Base-by-base conservation (phyloP, 495 filamentous ascomycete species). In the Trichoderma parareesei region DNA sequence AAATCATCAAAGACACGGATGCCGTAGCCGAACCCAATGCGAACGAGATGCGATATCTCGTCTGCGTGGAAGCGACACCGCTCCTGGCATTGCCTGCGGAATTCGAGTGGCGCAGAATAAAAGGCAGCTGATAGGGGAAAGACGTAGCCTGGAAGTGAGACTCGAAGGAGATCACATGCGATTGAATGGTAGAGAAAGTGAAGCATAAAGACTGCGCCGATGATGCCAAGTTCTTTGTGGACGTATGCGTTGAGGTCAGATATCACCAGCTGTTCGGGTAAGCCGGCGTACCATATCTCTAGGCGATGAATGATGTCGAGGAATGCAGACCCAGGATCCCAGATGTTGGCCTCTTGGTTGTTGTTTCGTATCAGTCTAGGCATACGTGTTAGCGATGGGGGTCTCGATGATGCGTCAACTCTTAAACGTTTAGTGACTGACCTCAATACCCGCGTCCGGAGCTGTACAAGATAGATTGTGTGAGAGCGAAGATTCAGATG, bases 41-140 rank as follows among this genome's bases (percentile, higher is more conserved):
- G 46, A n/a, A 60, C 64, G 35, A 65, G 64, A 16, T 38, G 53
- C 11, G 64, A 57, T 14, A 65, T 57, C 33, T 65, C 64, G 38
- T 65, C 64, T 43, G 64, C 64, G 18, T 65, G 64, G 13, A 60
- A 57, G 14, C 64, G 64, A 42, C 64, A 65, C 14, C 64, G 33
- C 41, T 65, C 64, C 46, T 65, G 64, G 53, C 64, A 65, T 35
- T 65, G 64, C 27, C 53, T 42, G n/a, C 43, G 64, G 27, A 65
- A 65, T 35, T 53, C 38, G 0, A 41, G 49, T 5, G 64, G 64
- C 2, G 37, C 53, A 16, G 46, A 53, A 38, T 38, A 53, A 38
- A 60, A 65, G 7, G 53, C 38, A n/a, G 64, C 38, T 42, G 64
- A 53, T 8, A 65, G 64, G 6, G 64, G 64, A 33, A 65, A 65